Percentiles rank a stretch among this genome's conserved stretches.
phyloP scores from a whole-genome alignment of 2,329 filamentous ascomycete genomes.

The Pseudocercospora fuligena region DNA sequence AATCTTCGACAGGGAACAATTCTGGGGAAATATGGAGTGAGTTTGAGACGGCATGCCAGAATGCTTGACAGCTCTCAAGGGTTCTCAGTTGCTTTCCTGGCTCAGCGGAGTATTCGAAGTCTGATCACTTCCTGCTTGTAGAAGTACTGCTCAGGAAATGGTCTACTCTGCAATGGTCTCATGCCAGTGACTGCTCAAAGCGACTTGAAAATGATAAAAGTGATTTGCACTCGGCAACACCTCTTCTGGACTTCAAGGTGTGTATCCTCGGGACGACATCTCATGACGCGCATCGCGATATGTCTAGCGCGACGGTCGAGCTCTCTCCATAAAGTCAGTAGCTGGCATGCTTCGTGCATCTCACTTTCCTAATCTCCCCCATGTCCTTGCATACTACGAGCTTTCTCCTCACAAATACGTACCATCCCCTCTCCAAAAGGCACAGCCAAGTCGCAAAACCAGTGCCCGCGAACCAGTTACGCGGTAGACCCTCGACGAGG shows the following conservation, averaged over 20 bases:
- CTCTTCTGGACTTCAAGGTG: slow-evolving; percentile 5
- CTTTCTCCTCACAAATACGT: slow-evolving; percentile 22
- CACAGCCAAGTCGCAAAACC: slow-evolving; percentile 3
- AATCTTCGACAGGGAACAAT: slow-evolving; percentile 3
- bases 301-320: not conserved
- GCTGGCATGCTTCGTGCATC: slow-evolving; percentile 3
- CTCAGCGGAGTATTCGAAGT: not conserved
- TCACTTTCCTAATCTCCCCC: slow-evolving; percentile 4
- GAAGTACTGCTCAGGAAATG: not conserved
- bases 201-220: not conserved
- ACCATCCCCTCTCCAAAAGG: slow-evolving; percentile 14
- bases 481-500: slow-evolving; percentile 5
- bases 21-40: slow-evolving; percentile 3
- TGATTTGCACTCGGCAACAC: not conserved
- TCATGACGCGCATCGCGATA: slow-evolving; percentile 8
- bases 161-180: not conserved
- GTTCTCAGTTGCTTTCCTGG: not conserved
- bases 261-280: not conserved
- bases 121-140: not conserved
- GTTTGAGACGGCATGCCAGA: slow-evolving; percentile 1
- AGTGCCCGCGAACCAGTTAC: not conserved
- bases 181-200: not conserved
- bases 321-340: not conserved
- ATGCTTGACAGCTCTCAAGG: slow-evolving; percentile 1
- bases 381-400: slow-evolving; percentile 14